A percentile compares a stretch with the other conserved stretches of the same genome.
These are phyloP conservation scores for Taiozyma onychis DNA, from an alignment of 1,139 yeast genomes.

Conservation along the genomic window DNA sequence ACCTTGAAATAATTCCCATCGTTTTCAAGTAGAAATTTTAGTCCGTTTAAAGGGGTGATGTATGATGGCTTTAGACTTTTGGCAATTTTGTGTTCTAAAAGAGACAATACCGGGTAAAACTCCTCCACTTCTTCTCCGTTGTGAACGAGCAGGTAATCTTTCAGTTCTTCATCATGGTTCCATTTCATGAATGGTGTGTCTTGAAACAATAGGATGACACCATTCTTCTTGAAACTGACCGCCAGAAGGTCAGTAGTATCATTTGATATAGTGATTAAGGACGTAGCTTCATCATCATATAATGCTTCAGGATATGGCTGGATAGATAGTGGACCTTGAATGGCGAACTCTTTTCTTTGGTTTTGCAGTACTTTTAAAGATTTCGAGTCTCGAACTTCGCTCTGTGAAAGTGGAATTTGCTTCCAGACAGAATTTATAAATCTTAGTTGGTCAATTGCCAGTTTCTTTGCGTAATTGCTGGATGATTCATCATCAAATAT, in stretches of 20 bases:
- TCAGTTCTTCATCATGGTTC: slow-evolving; percentile 5
- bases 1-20: background rate
- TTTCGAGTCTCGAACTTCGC: slow-evolving; percentile 12
- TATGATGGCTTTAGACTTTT: background rate
- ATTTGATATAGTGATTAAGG: slow-evolving; percentile 8
- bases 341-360: background rate
- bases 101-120: background rate
- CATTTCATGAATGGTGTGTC: slow-evolving; percentile 18
- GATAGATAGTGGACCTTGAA: slow-evolving; percentile 49
- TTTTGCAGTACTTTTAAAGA: slow-evolving; percentile 6
- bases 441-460: slow-evolving; percentile 26
- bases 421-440: slow-evolving; percentile 24
- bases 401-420: slow-evolving; percentile 15
- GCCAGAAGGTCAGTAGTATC: slow-evolving; percentile 8
- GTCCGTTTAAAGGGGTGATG: background rate
- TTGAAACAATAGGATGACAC: slow-evolving; percentile 12
- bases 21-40: slow-evolving; percentile 1
- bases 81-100: slow-evolving; percentile 1
- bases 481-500: slow-evolving; percentile 12
- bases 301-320: slow-evolving; percentile 39
- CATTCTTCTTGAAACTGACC: slow-evolving; percentile 9
- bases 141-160: slow-evolving; percentile 2
- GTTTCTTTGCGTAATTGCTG: slow-evolving; percentile 13
- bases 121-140: slow-evolving; percentile 3
- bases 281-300: slow-evolving; percentile 21